Conservation (phyloP, 495 filamentous ascomycete species). For the Hypoxylon fragiforme region DNA sequence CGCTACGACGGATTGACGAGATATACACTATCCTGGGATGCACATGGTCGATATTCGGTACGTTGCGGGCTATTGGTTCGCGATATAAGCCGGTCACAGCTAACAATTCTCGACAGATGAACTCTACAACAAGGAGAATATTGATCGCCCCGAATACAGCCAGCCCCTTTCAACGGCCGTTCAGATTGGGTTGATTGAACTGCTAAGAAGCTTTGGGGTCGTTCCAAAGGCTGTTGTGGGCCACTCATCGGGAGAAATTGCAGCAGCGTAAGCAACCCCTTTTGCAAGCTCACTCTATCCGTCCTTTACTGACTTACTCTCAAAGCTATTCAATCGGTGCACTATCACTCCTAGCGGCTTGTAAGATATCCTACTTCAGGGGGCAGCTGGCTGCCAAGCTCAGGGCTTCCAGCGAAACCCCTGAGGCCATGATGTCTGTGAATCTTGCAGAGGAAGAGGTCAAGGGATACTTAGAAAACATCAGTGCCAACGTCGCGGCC, state of each 20-base stretch:
- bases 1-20: constrained; percentile 28
- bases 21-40: constrained; percentile 31
- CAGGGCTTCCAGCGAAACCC: constrained; percentile 19
- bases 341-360: constrained; percentile 46
- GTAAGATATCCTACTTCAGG: constrained; percentile 51
- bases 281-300: neutral
- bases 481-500: constrained; percentile 23
- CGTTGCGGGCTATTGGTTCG: too few species aligned
- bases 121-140: constrained; percentile 30
- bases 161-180: constrained; percentile 52
- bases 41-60: constrained; percentile 40
- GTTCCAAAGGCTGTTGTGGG: constrained; percentile 53
- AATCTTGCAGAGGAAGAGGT: constrained; percentile 36
- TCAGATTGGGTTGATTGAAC: constrained; percentile 54
- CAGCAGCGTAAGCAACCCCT: constrained; percentile 37
- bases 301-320: neutral
- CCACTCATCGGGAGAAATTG: constrained; percentile 66
- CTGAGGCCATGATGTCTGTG: constrained; percentile 51
- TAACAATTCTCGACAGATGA: constrained; percentile 15
- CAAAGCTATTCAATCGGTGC: constrained; percentile 44
- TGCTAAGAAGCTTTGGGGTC: constrained; percentile 54
- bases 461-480: constrained; percentile 26
- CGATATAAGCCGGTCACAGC: neutral
- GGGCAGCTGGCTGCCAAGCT: constrained; percentile 36
- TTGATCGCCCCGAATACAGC: constrained; percentile 43